Conservation (phyloP, 768 basidiomycete species). For the Naganishia vishniacii region DNA sequence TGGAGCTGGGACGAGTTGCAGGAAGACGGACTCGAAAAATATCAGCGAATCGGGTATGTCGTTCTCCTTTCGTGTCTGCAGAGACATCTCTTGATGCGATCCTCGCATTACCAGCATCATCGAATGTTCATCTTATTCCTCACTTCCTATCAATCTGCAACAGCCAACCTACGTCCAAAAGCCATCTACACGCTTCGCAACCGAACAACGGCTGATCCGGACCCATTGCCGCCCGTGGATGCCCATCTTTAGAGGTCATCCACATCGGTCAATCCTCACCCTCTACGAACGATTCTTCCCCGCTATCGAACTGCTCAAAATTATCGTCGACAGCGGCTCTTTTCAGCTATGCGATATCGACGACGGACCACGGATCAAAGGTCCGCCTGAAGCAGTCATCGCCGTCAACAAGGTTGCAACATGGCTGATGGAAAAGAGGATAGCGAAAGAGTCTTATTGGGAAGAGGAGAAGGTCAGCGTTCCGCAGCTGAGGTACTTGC, state of each 20-base stretch:
- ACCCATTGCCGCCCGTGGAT: slow-evolving; percentile 8
- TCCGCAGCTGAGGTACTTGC: background rate
- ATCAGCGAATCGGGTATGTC: slow-evolving; percentile 9
- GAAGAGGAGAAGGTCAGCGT: background rate
- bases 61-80: no score
- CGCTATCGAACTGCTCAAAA: background rate
- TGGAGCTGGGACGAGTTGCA: slow-evolving; percentile 6
- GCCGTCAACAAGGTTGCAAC: background rate
- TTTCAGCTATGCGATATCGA: background rate
- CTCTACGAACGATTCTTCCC: slow-evolving; percentile 18
- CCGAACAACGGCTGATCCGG: background rate
- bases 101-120: background rate
- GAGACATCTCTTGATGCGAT: background rate
- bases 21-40: background rate
- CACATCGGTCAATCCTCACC: slow-evolving; percentile 1
- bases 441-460: background rate
- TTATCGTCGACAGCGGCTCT: background rate
- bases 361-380: background rate
- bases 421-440: background rate
- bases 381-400: background rate
- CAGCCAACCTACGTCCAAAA: background rate
- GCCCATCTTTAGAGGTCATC: slow-evolving; percentile 3
- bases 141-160: slow-evolving; percentile 1
- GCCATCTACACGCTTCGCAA: background rate
- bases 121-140: background rate